Evolutionary conservation across 495 filamentous ascomycete genomes (phyloP), one percentile per base, ranked within the genome.

Genomic region (Penicillium robsamsonii): DNA sequence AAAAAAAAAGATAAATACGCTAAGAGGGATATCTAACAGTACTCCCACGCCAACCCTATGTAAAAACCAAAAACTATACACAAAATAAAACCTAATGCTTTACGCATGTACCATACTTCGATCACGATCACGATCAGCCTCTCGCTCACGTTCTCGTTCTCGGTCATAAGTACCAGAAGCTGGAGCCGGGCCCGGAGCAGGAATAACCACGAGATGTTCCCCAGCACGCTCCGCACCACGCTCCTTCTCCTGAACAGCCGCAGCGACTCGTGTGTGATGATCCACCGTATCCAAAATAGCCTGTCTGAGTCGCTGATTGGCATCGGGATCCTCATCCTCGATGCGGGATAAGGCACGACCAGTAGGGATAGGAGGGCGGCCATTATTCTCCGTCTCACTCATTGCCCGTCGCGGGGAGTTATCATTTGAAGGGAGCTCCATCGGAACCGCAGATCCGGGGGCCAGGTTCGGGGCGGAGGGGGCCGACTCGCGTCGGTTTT

Each of bases 211-310:
- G 2, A 24, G 10, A 17, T 12, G n/a, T 13, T 35, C 25, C 10
- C 41, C 31, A 27, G 25, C 25, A 1, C 61, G 62, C 49, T 70
- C 68, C 0, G 50, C 58, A 30, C 64, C 68, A 9, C 66, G 59
- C 24, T 71, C 70, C 37, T 69, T 70, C 40, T 65, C 68, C 18
- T 69, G 63, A n/a, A 69, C 63, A 22, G 70, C 68, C 9, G 73
- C 67, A 1, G 74, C 65, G 27, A 70, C 69, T 7, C 70, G 68
- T 7, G 67, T 56, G 47, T 75, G 75, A 46, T 76, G 75, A 48
- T 77, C 73, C 2, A 76, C 72, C 3, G 76, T 79, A 46, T 79
- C 76, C 10, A 71, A 51, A 31, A 79, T 79, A 18, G 76, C 76
- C 61, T 77, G 76, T 71, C 75, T 75, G 41, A 79, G 50, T n/a